These are phyloP conservation scores for Mycena crocata DNA, from an alignment of 768 basidiomycete genomes.

Conservation along the genomic window DNA sequence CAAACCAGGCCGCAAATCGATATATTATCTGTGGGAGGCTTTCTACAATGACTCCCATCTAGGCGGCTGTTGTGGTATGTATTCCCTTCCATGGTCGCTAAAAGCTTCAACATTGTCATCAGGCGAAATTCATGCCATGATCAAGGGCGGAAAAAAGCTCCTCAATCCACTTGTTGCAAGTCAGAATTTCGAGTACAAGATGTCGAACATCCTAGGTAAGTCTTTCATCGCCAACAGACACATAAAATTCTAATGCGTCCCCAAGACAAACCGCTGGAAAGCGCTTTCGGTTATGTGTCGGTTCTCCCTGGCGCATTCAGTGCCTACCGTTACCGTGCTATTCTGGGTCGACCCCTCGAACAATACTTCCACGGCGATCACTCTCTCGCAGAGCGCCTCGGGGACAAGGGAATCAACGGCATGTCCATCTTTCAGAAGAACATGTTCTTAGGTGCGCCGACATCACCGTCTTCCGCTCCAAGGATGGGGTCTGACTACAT, in stretches of 20 bases:
- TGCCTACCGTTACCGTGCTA: conserved; percentile 91
- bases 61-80: conserved; percentile 85
- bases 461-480: conserved; percentile 37
- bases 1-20: conserved; percentile 94
- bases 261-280: conserved; percentile 93
- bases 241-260: conserved; percentile 21
- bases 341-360: conserved; percentile 87
- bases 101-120: conserved; percentile 4
- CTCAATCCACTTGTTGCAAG: conserved; percentile 93
- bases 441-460: conserved; percentile 85
- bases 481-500: conserved; percentile 8
- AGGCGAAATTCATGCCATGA: conserved; percentile 95
- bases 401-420: conserved; percentile 92
- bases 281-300: conserved; percentile 94
- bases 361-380: conserved; percentile 91
- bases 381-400: conserved; percentile 89
- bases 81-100: background rate
- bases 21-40: conserved; percentile 94
- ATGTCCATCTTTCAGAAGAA: conserved; percentile 98
- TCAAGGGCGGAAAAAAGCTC: conserved; percentile 90
- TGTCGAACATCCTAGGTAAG: conserved; percentile 93
- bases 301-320: conserved; percentile 97
- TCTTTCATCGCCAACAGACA: background rate
- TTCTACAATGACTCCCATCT: conserved; percentile 83
- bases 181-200: conserved; percentile 98